These are phyloP conservation scores for Luvunga scandens DNA, from an alignment of 345 rosid genomes.

Conservation along the genomic window DNA sequence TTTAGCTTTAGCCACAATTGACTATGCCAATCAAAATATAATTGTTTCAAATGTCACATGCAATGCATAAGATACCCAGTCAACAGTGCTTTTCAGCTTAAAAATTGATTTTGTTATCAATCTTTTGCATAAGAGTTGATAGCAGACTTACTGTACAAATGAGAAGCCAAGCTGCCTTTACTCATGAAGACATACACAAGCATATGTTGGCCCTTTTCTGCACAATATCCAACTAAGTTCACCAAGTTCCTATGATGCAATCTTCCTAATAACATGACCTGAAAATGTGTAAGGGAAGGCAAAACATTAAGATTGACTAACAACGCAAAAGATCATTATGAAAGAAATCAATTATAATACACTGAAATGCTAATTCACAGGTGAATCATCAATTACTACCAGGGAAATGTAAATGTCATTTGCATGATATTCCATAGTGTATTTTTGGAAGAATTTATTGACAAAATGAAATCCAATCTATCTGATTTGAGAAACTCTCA, in stretches of 20 bases:
- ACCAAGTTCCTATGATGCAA: slow-evolving; percentile 96
- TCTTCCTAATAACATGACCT: slow-evolving; percentile 96
- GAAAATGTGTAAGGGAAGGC: slow-evolving; percentile 15
- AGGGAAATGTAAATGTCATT: neutral
- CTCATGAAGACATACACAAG: slow-evolving; percentile 96
- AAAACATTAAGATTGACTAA: slow-evolving; percentile 1
- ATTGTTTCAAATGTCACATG: neutral
- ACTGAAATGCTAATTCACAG: neutral
- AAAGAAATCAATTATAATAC: neutral
- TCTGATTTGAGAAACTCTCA: neutral
- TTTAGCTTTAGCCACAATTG: neutral
- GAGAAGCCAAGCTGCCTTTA: slow-evolving; percentile 95
- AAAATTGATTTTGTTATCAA: slow-evolving; percentile 11
- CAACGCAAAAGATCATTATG: neutral
- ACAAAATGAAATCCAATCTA: neutral
- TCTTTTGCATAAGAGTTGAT: slow-evolving; percentile 8
- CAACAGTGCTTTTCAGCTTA: slow-evolving; percentile 2
- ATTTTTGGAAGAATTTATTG: neutral
- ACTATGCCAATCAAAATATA: neutral
- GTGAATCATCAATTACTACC: neutral
- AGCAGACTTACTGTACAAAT: slow-evolving; percentile 76
- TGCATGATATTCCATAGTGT: neutral
- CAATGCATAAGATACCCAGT: neutral
- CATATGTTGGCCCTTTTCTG: slow-evolving; percentile 93
- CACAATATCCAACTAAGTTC: slow-evolving; percentile 93